Conservation (phyloP, 495 filamentous ascomycete genomes). For the Bryoglossum gracile region DNA sequence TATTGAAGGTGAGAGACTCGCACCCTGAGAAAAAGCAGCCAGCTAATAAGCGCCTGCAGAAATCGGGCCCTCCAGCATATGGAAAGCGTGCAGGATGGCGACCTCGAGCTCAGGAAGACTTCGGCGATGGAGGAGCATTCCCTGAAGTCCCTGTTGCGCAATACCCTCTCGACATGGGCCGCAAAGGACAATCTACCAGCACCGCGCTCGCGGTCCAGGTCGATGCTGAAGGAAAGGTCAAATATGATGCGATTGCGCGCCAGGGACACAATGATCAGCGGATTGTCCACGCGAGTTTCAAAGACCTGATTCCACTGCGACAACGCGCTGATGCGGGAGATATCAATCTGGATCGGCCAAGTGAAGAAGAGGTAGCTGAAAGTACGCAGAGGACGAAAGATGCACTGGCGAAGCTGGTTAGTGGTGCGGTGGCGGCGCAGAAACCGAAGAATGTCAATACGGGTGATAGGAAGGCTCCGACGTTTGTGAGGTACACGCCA, state of each 20-base stretch:
- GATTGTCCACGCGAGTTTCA: slow-evolving; percentile 91
- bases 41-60: slow-evolving; percentile 39
- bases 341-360: slow-evolving; percentile 80
- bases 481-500: slow-evolving; percentile 92
- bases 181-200: slow-evolving; percentile 62
- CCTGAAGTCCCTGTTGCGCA: slow-evolving; percentile 91
- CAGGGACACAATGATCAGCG: slow-evolving; percentile 78
- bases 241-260: slow-evolving; percentile 92
- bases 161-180: slow-evolving; percentile 92
- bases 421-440: slow-evolving; percentile 81
- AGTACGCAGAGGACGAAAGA: slow-evolving; percentile 83
- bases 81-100: slow-evolving; percentile 81
- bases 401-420: slow-evolving; percentile 73
- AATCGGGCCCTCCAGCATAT: slow-evolving; percentile 79
- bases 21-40: not conserved
- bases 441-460: slow-evolving; percentile 92
- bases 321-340: slow-evolving; percentile 93
- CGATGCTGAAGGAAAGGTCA: slow-evolving; percentile 83
- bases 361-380: slow-evolving; percentile 70
- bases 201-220: slow-evolving; percentile 91
- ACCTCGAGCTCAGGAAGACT: slow-evolving; percentile 79
- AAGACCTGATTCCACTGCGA: slow-evolving; percentile 89
- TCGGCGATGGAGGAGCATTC: slow-evolving; percentile 93
- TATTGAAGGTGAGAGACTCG: slow-evolving; percentile 56
- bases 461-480: slow-evolving; percentile 69